phyloP scores from a whole-genome alignment of 148 eudicot genomes.

The Agrostemma githago region DNA sequence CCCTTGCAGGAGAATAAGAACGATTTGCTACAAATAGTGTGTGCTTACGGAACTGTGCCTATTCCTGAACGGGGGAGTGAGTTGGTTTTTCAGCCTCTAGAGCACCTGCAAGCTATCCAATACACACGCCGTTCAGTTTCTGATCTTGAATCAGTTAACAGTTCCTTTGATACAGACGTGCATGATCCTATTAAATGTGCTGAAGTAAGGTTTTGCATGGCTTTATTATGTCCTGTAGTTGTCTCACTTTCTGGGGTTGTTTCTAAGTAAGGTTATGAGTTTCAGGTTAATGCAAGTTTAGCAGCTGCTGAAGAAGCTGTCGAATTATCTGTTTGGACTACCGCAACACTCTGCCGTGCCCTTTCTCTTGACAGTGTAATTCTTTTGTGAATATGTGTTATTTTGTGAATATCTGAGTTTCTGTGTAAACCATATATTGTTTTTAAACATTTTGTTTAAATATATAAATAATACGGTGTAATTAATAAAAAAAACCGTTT shows the following conservation, averaged over 20 bases:
- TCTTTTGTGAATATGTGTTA: neutral
- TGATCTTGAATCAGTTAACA: slow-evolving; percentile 49
- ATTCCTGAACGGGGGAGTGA: slow-evolving; percentile 70
- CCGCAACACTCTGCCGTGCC: slow-evolving; percentile 78
- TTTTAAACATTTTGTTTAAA: neutral
- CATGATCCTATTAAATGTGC: slow-evolving; percentile 37
- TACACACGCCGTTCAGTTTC: slow-evolving; percentile 59
- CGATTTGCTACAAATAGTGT: slow-evolving; percentile 73
- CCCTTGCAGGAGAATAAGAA: slow-evolving; percentile 66
- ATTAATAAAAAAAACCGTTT: neutral
- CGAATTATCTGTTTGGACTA: slow-evolving; percentile 88
- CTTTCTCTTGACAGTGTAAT: slow-evolving; percentile 91
- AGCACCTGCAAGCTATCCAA: slow-evolving; percentile 75
- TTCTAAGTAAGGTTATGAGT: slow-evolving; percentile 19
- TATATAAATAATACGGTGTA: too few relatives aligned
- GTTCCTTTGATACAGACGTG: slow-evolving; percentile 31
- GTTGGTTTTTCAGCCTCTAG: slow-evolving; percentile 77
- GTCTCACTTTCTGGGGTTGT: neutral
- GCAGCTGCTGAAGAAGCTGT: slow-evolving; percentile 91
- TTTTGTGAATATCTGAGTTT: neutral
- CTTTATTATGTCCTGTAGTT: slow-evolving; percentile 3
- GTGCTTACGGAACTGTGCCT: slow-evolving; percentile 56
- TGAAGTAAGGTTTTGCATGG: slow-evolving; percentile 44
- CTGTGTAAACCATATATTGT: neutral
- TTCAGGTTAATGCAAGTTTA: slow-evolving; percentile 64